Base-by-base conservation (phyloP, 805 yeast genomes). In the Monosporozyma unispora region DNA sequence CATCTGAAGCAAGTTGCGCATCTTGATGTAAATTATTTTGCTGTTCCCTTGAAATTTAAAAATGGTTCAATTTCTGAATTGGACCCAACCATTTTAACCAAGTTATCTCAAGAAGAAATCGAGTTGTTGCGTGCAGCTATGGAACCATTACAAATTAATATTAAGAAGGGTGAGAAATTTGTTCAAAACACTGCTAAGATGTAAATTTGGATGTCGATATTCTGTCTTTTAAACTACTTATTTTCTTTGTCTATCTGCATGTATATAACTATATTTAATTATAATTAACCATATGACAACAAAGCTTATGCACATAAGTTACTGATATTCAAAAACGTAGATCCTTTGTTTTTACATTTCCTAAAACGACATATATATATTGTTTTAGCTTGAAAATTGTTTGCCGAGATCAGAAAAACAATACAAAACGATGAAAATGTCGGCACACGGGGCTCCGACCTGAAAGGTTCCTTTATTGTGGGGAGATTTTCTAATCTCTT, bases 21-120 rank as follows among this genome's bases (percentile, higher is more conserved):
- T 21, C 9, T 39, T 21, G 38, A 52, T n/a, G 55, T 72, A 8
- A 71, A 71, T 45, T 82, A 70, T 67, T 80, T 82, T 67, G 76
- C 87, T 1, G 71, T 80, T 55, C 89, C 89, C 16, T 81, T 80
- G 48, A 68, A 59, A 44, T 72, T 81, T 53, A 71, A 75, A 45
- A 69, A 70, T 56, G 72, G 76, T 44, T 83, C 83, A 58, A 74
- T 79, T 45, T 73, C 71, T 49, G 75, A 70, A 55, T 76, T 80
- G 46, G 75, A 81, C 54, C 71, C 69, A 53, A 71, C 74, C 4
- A 68, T 80, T 51, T 70, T 82, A 58, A 68, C 70, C 50, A 63
- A 72, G 48, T 57, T 76, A 56, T 63, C 70, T 54, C 71, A 60
- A 28, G 69, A 69, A 45, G 88, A 82, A 64, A 70, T 69, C 62